Conservation (phyloP, 1,139 yeast genomes). For the Insectozyma bohioensis region DNA sequence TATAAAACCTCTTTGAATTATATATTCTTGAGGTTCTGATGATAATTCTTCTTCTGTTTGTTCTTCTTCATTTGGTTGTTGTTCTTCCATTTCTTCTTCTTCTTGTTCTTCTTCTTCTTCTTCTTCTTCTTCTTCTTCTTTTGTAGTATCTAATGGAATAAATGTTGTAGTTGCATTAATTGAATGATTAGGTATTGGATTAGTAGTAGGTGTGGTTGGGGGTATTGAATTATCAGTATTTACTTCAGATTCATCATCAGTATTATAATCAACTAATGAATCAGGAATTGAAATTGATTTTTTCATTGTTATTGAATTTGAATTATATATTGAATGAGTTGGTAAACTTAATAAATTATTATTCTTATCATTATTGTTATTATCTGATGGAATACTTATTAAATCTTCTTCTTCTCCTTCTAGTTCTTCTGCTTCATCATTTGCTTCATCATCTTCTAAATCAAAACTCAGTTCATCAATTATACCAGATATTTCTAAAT, state of each 20-base stretch:
- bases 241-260: background rate
- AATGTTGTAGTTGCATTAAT: too few species aligned
- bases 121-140: slow-evolving; percentile 5
- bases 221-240: too few species aligned
- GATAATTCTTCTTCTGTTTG: slow-evolving; percentile 1
- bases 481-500: too few species aligned
- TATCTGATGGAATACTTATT: too few species aligned
- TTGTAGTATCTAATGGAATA: background rate
- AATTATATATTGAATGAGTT: too few species aligned
- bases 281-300: too few species aligned
- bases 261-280: background rate
- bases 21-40: slow-evolving; percentile 25
- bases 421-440: slow-evolving; percentile 4
- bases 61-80: slow-evolving; percentile 3
- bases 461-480: background rate
- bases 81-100: slow-evolving; percentile 2
- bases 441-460: slow-evolving; percentile 3
- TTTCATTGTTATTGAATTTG: too few species aligned
- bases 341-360: too few species aligned
- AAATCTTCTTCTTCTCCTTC: slow-evolving; percentile 4
- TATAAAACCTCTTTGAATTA: slow-evolving; percentile 43
- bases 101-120: slow-evolving; percentile 1
- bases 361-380: too few species aligned
- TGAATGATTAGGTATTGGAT: too few species aligned
- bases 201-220: too few species aligned